These are phyloP conservation scores for Cutaneotrichosporon cutaneum DNA, from an alignment of 1,284 basidiomycete genomes.

Conservation along the genomic window DNA sequence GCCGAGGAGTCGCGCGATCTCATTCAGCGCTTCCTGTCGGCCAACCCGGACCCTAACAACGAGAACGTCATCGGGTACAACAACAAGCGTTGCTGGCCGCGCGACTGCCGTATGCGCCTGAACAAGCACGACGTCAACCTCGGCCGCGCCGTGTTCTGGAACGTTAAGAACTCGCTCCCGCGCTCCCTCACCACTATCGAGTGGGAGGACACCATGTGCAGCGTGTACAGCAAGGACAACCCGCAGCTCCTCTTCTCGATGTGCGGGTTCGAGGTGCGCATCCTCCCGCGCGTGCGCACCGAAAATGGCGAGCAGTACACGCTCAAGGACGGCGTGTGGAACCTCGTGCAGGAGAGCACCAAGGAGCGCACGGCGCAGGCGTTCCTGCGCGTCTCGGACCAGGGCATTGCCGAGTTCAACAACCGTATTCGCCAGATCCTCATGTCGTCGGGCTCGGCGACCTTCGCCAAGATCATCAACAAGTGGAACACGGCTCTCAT, in stretches of 20 bases:
- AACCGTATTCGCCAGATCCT: conserved; percentile 94
- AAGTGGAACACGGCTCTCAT: conserved; percentile 98
- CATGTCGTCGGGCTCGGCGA: conserved; percentile 98
- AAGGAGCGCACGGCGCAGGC: conserved; percentile 98
- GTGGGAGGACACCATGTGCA: conserved; percentile 96
- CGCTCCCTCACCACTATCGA: conserved; percentile 97
- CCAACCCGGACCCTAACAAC: conserved; percentile 97
- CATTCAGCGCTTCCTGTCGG: conserved; percentile 94
- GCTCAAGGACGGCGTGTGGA: conserved; percentile 96
- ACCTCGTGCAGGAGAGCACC: conserved; percentile 89
- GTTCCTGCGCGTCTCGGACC: conserved; percentile 94
- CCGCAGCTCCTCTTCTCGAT: conserved; percentile 97
- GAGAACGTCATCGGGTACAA: conserved; percentile 99
- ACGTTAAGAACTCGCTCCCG: conserved; percentile 95
- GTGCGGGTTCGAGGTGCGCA: conserved; percentile 96
- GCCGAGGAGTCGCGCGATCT: conserved; percentile 97
- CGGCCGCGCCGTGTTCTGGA: conserved; percentile 98
- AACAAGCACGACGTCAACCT: conserved; percentile 99
- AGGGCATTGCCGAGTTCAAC: conserved; percentile 94
- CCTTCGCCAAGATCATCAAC: conserved; percentile 99
- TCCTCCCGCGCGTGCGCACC: conserved; percentile 81
- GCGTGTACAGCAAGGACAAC: conserved; percentile 96
- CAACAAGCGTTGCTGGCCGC: conserved; percentile 98
- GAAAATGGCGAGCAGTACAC: conserved; percentile 96
- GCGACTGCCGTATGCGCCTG: conserved; percentile 97